Evolutionary conservation across 805 yeast genomes (phyloP), one percentile per base, ranked within the genome.

Genomic region (Limtongia smithiae): DNA sequence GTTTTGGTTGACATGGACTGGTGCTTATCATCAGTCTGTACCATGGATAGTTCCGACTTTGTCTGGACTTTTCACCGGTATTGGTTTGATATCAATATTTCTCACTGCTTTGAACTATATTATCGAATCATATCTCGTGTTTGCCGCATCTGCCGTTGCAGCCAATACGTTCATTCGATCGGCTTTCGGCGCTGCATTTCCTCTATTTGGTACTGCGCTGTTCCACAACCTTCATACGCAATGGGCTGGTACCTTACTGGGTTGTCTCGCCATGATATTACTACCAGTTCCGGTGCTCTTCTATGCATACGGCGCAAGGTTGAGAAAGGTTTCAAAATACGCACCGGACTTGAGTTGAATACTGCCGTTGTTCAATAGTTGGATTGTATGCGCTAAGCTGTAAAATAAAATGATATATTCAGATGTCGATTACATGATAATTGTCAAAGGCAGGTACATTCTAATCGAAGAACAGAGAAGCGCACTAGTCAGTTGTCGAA

Each of bases 1-100:
- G 54, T 74, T 88, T 61, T 85, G 95, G 95, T 74, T 89, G 65
- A 79, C 85, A 49, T 89, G 96, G 96, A 72, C 91, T 7, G 96
- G 95, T 63, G 76, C 79, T 55, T 89, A 81, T 67, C 82, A 78
- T 41, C 67, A 81, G 30, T 67, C 68, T 37, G 78, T 86, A 33
- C 95, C 83, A 63, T 85, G 87, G 86, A 81, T 79, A 62, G 83
- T 77, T 15, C 88, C 89, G 46, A 77, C 83, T 2, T 68, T 76
- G 30, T 76, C 82, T 37, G 81, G 84, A 58, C 46, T 75, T 3
- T 73, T 80, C 61, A 75, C 77, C 38, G 85, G 85, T 15, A 75
- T 75, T 51, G 88, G 87, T 30, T 68, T 82, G 47, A 71, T 82
- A 53, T 71, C 79, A 38, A 78, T 83, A 44, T 82, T 83, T 69